Conservation (phyloP, 2,329 filamentous ascomycete species). For the Anisogramma anomala region DNA sequence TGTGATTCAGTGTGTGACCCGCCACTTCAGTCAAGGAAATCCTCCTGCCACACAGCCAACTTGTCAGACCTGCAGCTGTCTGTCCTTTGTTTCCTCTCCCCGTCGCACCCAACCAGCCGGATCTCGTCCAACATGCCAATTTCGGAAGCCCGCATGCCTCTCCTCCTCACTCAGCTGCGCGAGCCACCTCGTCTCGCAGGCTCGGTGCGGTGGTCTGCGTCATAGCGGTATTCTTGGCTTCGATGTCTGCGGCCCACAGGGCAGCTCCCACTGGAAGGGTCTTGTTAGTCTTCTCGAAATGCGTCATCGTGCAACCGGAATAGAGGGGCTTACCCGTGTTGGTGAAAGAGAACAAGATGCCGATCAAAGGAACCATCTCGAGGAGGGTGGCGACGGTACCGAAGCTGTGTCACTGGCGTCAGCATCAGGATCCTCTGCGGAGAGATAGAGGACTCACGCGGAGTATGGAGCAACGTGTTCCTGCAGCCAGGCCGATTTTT, state of each 20-base stretch:
- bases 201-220: constrained; percentile 38
- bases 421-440: background rate
- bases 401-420: constrained; percentile 42
- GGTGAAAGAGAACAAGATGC: constrained; percentile 78
- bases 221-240: constrained; percentile 42
- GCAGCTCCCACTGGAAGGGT: constrained; percentile 61
- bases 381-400: constrained; percentile 63
- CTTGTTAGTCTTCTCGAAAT: background rate
- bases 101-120: background rate
- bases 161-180: constrained; percentile 33
- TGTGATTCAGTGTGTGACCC: background rate
- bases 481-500: constrained; percentile 58
- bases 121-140: background rate
- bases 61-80: constrained; percentile 2
- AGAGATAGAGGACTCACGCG: constrained; percentile 44
- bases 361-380: constrained; percentile 73
- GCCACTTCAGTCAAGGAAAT: background rate
- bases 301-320: background rate
- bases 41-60: background rate
- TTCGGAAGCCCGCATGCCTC: background rate
- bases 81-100: background rate
- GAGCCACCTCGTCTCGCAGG: constrained; percentile 34
- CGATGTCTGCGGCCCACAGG: constrained; percentile 85
- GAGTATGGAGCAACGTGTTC: constrained; percentile 67
- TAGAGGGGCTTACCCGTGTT: constrained; percentile 50